Percentiles rank a stretch among this genome's conserved stretches.
Conservation (phyloP, 1,284 basidiomycete species). For the Coriolopsis trogii region DNA sequence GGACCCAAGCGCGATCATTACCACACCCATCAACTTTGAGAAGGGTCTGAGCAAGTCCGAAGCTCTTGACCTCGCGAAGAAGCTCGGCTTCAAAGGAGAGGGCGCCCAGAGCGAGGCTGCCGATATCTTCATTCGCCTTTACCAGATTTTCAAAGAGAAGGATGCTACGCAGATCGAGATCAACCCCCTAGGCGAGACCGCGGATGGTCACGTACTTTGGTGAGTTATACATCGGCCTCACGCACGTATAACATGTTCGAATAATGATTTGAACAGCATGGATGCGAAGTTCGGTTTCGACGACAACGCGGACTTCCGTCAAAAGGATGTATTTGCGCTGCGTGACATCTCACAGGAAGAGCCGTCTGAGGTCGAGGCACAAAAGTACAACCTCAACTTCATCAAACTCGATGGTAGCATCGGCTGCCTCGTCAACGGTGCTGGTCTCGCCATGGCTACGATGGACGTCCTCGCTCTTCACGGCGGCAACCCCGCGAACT, state of each 20-base stretch:
- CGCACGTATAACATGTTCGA: too few species aligned
- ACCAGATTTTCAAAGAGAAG: constrained; percentile 98
- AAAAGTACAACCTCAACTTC: constrained; percentile 95
- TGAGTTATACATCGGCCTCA: too few species aligned
- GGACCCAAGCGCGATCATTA: constrained; percentile 95
- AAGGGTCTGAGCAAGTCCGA: constrained; percentile 79
- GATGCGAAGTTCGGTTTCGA: constrained; percentile 99
- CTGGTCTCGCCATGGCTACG: constrained; percentile 99
- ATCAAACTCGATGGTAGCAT: constrained; percentile 99
- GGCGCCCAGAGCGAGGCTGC: constrained; percentile 83
- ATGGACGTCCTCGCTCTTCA: constrained; percentile 98
- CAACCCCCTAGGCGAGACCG: constrained; percentile 97
- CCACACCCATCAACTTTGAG: constrained; percentile 89
- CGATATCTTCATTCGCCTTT: constrained; percentile 92
- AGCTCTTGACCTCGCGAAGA: constrained; percentile 83
- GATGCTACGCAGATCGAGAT: constrained; percentile 99
- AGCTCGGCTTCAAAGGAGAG: constrained; percentile 87
- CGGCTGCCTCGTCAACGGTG: constrained; percentile 98
- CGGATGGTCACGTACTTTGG: constrained; percentile 94
- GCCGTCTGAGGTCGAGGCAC: constrained; percentile 94
- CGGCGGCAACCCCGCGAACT: constrained; percentile 97
- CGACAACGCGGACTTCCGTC: constrained; percentile 99
- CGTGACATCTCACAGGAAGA: constrained; percentile 97
- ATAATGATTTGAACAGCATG: too few species aligned
- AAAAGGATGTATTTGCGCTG: constrained; percentile 87